These are phyloP conservation scores for Rhizomucor pusillus DNA, from an alignment of 371 early-diverging fungal genomes.

Conservation along the genomic window DNA sequence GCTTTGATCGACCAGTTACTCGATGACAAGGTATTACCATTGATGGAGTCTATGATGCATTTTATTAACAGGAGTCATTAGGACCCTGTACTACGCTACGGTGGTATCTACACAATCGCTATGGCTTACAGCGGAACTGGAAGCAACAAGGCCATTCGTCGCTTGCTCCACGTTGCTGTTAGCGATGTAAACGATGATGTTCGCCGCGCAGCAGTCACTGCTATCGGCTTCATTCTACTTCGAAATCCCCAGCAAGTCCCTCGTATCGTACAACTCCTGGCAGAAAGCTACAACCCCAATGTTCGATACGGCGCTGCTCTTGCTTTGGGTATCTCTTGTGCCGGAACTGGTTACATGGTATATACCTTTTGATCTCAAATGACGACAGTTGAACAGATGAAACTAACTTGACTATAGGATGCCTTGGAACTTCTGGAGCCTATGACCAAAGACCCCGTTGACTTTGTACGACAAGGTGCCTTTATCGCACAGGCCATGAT, in stretches of 20 bases:
- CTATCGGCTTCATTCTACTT: slow-evolving; percentile 95
- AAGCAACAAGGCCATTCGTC: slow-evolving; percentile 92
- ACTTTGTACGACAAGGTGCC: slow-evolving; percentile 99
- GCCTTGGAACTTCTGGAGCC: slow-evolving; percentile 97
- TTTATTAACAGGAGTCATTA: slow-evolving; percentile 2
- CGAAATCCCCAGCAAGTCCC: slow-evolving; percentile 93
- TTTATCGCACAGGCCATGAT: slow-evolving; percentile 98
- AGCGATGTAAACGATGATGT: slow-evolving; percentile 99
- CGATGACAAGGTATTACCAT: slow-evolving; percentile 67
- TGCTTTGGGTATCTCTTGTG: slow-evolving; percentile 97
- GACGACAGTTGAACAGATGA: neutral
- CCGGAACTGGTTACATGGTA: slow-evolving; percentile 87
- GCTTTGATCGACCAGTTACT: slow-evolving; percentile 76
- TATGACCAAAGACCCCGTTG: slow-evolving; percentile 95
- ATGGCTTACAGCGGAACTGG: slow-evolving; percentile 98
- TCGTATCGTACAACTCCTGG: slow-evolving; percentile 93
- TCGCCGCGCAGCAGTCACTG: slow-evolving; percentile 96
- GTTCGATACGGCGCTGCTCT: slow-evolving; percentile 98
- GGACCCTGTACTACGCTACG: slow-evolving; percentile 93
- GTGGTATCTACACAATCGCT: slow-evolving; percentile 95
- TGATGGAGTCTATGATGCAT: too few species aligned
- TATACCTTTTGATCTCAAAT: neutral
- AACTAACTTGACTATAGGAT: slow-evolving; percentile 42
- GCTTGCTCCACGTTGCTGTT: slow-evolving; percentile 95
- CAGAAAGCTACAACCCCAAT: slow-evolving; percentile 98